Conservation (phyloP, 2,329 filamentous ascomycete species). For the Bimuria novae-zelandiae region DNA sequence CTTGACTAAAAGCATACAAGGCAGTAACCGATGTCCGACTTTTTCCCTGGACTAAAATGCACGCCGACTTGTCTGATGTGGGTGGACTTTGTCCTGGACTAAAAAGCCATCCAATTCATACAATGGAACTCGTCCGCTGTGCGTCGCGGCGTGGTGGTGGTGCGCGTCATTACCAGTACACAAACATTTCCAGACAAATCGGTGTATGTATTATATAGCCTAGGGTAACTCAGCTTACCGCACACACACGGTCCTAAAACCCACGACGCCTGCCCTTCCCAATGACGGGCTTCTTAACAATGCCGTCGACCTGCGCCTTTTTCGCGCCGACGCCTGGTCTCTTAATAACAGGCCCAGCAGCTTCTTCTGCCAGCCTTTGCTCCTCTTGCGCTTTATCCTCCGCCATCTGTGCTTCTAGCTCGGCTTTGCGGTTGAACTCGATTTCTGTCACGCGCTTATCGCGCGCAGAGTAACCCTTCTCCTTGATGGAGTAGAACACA, state of each 20-base stretch:
- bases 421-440: constrained; percentile 90
- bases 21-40: too few species aligned
- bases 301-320: constrained; percentile 41
- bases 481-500: constrained; percentile 96
- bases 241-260: constrained; percentile 4
- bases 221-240: neutral
- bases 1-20: too few species aligned
- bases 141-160: too few species aligned
- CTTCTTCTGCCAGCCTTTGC: constrained; percentile 50
- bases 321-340: constrained; percentile 27
- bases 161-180: too few species aligned
- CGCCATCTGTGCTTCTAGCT: constrained; percentile 91
- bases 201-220: too few species aligned
- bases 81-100: too few species aligned
- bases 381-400: constrained; percentile 76
- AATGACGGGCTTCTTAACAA: constrained; percentile 48
- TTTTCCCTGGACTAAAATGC: too few species aligned
- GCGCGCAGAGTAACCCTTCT: constrained; percentile 90
- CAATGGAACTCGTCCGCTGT: too few species aligned
- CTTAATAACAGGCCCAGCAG: constrained; percentile 35
- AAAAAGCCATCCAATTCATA: too few species aligned
- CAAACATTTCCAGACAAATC: too few species aligned
- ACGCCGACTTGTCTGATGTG: too few species aligned
- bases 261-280: constrained; percentile 31
- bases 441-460: constrained; percentile 87